phyloP scores from a whole-genome alignment of 176 grass and related monocot genomes.

The Avena sativa region DNA sequence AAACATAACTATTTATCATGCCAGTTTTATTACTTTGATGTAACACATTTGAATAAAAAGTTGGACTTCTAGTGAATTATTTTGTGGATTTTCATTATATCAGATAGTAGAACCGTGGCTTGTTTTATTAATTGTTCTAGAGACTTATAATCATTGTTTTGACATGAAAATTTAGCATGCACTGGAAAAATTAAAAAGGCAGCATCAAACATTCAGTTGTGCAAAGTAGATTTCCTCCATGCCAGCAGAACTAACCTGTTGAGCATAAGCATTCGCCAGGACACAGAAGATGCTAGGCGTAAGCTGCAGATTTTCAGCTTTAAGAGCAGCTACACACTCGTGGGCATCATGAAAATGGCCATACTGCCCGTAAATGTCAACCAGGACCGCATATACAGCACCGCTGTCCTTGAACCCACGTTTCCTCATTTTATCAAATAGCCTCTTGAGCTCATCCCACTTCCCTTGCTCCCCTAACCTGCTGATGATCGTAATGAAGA shows the following conservation, averaged over 20 bases:
- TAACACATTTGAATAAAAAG: neutral
- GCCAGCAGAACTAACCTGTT: conserved; percentile 52
- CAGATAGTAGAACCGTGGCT: neutral
- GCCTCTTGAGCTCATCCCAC: conserved; percentile 75
- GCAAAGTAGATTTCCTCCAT: neutral
- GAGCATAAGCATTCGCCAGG: conserved; percentile 77
- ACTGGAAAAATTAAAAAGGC: neutral
- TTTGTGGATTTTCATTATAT: neutral
- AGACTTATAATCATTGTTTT: neutral
- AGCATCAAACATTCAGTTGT: neutral
- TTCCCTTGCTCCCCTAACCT: conserved; percentile 83
- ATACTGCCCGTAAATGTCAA: conserved; percentile 94
- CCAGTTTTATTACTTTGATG: neutral
- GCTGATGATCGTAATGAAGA: conserved; percentile 70
- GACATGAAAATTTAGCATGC: neutral
- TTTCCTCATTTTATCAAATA: conserved; percentile 74
- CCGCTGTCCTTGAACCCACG: conserved; percentile 72
- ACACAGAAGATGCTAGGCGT: conserved; percentile 74
- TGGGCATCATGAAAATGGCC: conserved; percentile 62
- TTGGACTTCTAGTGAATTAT: neutral
- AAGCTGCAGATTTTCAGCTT: conserved; percentile 64
- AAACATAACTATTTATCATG: neutral
- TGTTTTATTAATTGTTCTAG: neutral
- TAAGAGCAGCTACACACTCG: conserved; percentile 80
- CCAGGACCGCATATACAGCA: conserved; percentile 74